A percentile compares a stretch with the other conserved stretches of the same genome.
Conservation (phyloP, 768 basidiomycete genomes). For the Suillus americanus region DNA sequence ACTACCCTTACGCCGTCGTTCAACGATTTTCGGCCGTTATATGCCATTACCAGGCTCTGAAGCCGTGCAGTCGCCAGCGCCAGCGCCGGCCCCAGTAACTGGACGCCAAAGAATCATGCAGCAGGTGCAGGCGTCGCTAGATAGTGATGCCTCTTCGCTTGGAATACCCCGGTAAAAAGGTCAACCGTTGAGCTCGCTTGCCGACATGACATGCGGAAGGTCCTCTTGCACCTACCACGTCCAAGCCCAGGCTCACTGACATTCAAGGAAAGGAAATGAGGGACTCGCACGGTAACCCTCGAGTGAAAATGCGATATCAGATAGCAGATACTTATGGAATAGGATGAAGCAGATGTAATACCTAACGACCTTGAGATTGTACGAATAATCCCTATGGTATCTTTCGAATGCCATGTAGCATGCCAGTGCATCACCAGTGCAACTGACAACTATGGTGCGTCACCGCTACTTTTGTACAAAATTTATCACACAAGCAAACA, state of each 20-base stretch:
- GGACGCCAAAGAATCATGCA: background rate
- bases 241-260: background rate
- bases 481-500: no score
- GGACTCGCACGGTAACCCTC: background rate
- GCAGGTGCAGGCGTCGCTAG: background rate
- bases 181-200: background rate
- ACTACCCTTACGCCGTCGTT: slow-evolving; percentile 20
- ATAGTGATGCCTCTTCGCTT: background rate
- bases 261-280: background rate
- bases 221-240: background rate
- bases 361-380: background rate
- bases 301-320: background rate
- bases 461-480: no score
- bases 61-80: background rate
- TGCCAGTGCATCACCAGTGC: slow-evolving; percentile 67
- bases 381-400: background rate
- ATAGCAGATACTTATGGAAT: background rate
- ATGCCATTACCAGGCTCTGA: background rate
- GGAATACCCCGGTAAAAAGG: background rate
- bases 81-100: background rate
- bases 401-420: slow-evolving; percentile 23
- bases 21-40: background rate
- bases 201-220: background rate
- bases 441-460: slow-evolving; percentile 50
- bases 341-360: background rate